phyloP scores from a whole-genome alignment of 768 basidiomycete genomes.

The Rhizopogon rudus region DNA sequence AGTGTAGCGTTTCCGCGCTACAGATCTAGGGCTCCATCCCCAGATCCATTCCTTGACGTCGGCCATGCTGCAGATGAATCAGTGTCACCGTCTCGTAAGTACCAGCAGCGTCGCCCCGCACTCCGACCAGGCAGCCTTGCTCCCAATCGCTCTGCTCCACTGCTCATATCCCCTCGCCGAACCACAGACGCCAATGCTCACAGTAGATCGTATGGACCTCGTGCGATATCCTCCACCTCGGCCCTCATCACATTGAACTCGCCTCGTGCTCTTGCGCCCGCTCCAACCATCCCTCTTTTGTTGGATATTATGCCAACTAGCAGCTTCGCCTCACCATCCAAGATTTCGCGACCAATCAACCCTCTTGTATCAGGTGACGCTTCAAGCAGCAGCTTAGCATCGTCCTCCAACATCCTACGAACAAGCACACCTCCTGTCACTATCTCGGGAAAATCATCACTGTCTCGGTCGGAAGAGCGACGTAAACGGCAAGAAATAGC shows the following conservation, averaged over 20 bases:
- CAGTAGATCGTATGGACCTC: no score
- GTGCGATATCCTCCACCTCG: background rate
- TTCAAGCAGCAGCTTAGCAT: background rate
- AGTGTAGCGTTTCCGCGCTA: background rate
- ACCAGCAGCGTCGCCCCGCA: background rate
- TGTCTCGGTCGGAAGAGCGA: conserved; percentile 12
- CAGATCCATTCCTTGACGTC: background rate
- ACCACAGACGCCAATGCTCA: background rate
- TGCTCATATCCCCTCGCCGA: background rate
- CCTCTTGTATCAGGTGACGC: background rate
- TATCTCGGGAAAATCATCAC: background rate
- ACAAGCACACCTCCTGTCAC: background rate
- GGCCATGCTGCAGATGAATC: background rate
- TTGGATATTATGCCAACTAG: background rate
- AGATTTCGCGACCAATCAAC: background rate
- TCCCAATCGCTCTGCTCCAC: background rate
- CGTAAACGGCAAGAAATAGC: conserved; percentile 22
- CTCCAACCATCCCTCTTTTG: background rate
- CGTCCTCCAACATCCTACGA: background rate
- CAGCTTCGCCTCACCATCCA: background rate
- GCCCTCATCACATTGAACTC: background rate
- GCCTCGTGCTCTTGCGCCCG: background rate
- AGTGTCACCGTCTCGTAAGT: background rate
- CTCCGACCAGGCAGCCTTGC: background rate
- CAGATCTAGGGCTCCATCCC: background rate